Conservation (phyloP, 108 stramenopile species). For the Schizochytrium sp. region DNA sequence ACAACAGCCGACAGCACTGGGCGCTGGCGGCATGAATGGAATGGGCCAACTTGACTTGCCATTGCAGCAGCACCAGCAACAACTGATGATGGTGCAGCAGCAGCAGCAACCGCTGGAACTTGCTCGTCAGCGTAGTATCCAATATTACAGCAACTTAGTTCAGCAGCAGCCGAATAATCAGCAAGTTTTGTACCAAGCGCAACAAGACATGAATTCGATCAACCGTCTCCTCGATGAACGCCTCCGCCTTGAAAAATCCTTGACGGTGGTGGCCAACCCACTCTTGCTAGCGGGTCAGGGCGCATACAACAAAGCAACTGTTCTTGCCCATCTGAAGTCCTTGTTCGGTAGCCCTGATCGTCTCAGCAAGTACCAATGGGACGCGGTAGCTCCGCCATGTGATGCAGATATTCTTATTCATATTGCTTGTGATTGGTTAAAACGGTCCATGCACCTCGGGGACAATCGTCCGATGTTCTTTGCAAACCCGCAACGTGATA, state of each 20-base stretch:
- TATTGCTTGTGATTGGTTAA: constrained; percentile 26
- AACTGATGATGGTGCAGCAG: background rate
- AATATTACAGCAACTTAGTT: background rate
- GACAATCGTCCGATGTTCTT: constrained; percentile 5
- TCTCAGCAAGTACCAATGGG: constrained; percentile 33
- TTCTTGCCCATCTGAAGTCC: constrained; percentile 29
- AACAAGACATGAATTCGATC: constrained; percentile 38
- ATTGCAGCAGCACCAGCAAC: constrained; percentile 4
- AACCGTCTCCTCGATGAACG: constrained; percentile 35
- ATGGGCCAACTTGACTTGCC: background rate
- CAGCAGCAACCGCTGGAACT: constrained; percentile 27
- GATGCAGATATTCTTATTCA: constrained; percentile 40
- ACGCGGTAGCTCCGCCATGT: background rate
- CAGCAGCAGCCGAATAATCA: constrained; percentile 44
- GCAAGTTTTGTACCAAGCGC: background rate
- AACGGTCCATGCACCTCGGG: background rate
- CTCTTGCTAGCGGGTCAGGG: background rate
- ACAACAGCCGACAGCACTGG: background rate
- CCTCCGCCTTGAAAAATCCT: background rate
- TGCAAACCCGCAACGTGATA: constrained; percentile 1
- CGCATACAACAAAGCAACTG: background rate
- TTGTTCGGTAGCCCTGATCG: constrained; percentile 25
- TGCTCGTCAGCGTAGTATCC: constrained; percentile 35
- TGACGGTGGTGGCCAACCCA: background rate
- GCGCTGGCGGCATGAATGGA: background rate